Conservation (phyloP, 1,284 basidiomycete genomes). For the Ganoderma multipileum region DNA sequence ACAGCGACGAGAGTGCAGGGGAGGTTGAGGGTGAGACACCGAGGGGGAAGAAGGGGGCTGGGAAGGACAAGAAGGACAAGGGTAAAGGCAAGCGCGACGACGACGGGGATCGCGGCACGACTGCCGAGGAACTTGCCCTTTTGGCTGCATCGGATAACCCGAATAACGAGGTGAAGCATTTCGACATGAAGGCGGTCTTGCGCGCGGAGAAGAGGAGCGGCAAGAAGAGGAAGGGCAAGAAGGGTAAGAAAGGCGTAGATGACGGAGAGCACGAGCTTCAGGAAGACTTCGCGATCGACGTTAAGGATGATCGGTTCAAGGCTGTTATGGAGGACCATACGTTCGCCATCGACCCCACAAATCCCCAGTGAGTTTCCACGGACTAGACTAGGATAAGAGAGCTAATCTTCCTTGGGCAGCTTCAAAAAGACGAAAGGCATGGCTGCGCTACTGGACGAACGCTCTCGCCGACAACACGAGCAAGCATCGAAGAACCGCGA, state of each 20-base stretch:
- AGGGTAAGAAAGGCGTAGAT: slow-evolving; percentile 47
- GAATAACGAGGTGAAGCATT: slow-evolving; percentile 74
- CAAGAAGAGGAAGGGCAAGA: slow-evolving; percentile 60
- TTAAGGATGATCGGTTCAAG: slow-evolving; percentile 89
- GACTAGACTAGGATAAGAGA: neutral
- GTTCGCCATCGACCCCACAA: slow-evolving; percentile 95
- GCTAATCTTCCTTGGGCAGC: slow-evolving; percentile 47
- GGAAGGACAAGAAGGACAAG: slow-evolving; percentile 34
- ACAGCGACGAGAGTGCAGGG: slow-evolving; percentile 47
- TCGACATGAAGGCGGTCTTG: slow-evolving; percentile 91
- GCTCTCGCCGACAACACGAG: slow-evolving; percentile 64
- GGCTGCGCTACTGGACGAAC: slow-evolving; percentile 80
- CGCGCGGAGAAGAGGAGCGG: slow-evolving; percentile 79
- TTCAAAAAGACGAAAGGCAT: slow-evolving; percentile 93
- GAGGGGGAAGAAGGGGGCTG: slow-evolving; percentile 19
- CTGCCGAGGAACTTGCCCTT: slow-evolving; percentile 69
- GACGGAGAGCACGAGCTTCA: slow-evolving; percentile 68
- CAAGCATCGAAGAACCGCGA: slow-evolving; percentile 36
- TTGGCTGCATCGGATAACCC: slow-evolving; percentile 66
- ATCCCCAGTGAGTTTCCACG: slow-evolving; percentile 79
- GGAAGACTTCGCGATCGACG: slow-evolving; percentile 85
- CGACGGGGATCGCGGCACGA: slow-evolving; percentile 37
- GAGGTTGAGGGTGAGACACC: slow-evolving; percentile 35
- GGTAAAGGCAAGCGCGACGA: slow-evolving; percentile 20
- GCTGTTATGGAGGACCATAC: slow-evolving; percentile 89